Base-by-base conservation (phyloP, 2,329 filamentous ascomycete species). In the Cladophialophora chaetospira region DNA sequence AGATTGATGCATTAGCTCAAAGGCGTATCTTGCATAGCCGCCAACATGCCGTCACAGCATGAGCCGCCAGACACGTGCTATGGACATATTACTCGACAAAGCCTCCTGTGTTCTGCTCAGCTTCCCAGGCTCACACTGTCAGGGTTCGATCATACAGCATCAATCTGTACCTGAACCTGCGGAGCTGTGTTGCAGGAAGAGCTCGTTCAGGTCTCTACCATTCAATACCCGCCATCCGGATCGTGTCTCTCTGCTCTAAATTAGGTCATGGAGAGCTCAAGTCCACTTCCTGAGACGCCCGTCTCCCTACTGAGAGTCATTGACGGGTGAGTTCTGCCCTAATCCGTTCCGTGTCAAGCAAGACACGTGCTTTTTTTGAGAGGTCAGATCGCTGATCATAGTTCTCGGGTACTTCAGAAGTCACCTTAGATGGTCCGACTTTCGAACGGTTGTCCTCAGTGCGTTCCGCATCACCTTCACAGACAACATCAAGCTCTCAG, bases 371-470 rank as follows among this genome's bases (percentile, higher is more conserved):
- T n/a, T n/a, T n/a, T n/a, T n/a, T n/a, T n/a, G n/a, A n/a, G n/a
- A n/a, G n/a, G n/a, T n/a, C n/a, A n/a, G n/a, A n/a, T n/a, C n/a
- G n/a, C n/a, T n/a, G n/a, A n/a, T n/a, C n/a, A n/a, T n/a, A n/a
- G n/a, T n/a, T n/a, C n/a, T n/a, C n/a, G n/a, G n/a, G n/a, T n/a
- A n/a, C n/a, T n/a, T n/a, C n/a, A n/a, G n/a, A 21, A 63, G 60
- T 60, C 60, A 64, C 56, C 60, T 64, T 51, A 43, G 47, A 50
- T 64, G 62, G 62, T 58, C 58, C 15, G 60, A 61, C 28, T 64
- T 63, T 48, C 57, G 62, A 44, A 48, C 50, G 26, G 42, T 57
- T 17, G 62, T 64, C 26, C 58, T 64, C 31, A 44, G 55, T 42
- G 45, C 62, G 10, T 63, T 61, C 47, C 62, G 58, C 17, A 64